Evolutionary conservation across 306 rosid species (phyloP).

Genomic region (Quercus ilex): DNA sequence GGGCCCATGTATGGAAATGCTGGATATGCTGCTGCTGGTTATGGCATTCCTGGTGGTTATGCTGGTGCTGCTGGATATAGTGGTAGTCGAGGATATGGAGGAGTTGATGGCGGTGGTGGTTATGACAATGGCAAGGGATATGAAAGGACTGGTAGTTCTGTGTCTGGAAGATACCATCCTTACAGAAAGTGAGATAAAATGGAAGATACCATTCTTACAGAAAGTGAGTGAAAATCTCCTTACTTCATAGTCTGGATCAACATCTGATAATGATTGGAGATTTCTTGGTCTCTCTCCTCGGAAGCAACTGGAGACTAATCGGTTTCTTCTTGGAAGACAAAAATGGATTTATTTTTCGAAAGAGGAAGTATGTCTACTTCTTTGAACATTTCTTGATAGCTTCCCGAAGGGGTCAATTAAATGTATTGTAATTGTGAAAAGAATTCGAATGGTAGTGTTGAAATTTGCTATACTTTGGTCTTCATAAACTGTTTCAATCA

Average conservation of each 20-base stretch:
- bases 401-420: background rate
- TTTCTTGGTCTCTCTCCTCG: background rate
- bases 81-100: constrained; percentile 30
- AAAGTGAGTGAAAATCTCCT: background rate
- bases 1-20: constrained; percentile 48
- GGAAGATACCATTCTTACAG: background rate
- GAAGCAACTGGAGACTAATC: background rate
- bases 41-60: constrained; percentile 39
- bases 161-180: constrained; percentile 53
- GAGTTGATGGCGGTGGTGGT: constrained; percentile 17
- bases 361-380: background rate
- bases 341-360: background rate
- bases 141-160: constrained; percentile 36
- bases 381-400: background rate
- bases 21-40: constrained; percentile 36
- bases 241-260: background rate
- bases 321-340: background rate
- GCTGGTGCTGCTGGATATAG: constrained; percentile 29
- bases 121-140: constrained; percentile 28
- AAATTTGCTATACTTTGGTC: background rate
- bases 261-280: background rate
- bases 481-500: background rate
- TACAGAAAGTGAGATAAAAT: constrained; percentile 28
- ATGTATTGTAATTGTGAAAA: background rate
- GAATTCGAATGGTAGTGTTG: background rate